Evolutionary conservation across 306 rosid species (phyloP), one percentile per base, ranked within the genome.

Genomic region (Fragaria ananassa): DNA sequence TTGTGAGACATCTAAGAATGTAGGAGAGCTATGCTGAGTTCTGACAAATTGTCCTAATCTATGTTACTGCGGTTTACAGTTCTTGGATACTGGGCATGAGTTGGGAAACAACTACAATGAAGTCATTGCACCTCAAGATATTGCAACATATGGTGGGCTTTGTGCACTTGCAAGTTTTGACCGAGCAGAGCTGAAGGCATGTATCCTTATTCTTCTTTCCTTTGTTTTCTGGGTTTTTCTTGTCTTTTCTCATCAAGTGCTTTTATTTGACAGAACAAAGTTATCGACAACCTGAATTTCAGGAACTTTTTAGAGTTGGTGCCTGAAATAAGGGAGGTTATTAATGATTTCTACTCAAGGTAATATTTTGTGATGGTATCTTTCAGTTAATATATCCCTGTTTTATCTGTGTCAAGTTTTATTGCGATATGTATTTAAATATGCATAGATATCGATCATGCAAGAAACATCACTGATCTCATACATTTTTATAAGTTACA

Each of bases 131-230:
- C 81, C 97, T 68, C 99, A 93, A 83, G 99, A 96, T 86, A 93
- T 96, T 83, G 96, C 99, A 41, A 96, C 97, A 2, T 96, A 96
- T 79, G 99, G 99, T 50, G 99, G 98, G 54, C 99, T 96, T 78
- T 93, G 96, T 85, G 99, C 99, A 8, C 99, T 96, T 66, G 99
- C 99, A 74, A 91, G 89, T 80, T 96, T 96, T 85, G 99, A 96
- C 83, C 82, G 98, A 70, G 62, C 91, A 10, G 99, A 96, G 86
- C 79, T 96, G 75, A 96, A 96, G 99, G 99, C 86, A 88, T 62
- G 75, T 81, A 54, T 45, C 61, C 63, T 64, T 74, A 68, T 74
- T 73, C 64, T 74, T 56, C 69, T 57, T 25, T 27, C 35, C 41
- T 4, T 23, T 76, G 35, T 25, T 31, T 5, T 41, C 31, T 18